Evolutionary conservation across 2,329 filamentous ascomycete species (phyloP).

Genomic region (Albifimbria verrucaria): DNA sequence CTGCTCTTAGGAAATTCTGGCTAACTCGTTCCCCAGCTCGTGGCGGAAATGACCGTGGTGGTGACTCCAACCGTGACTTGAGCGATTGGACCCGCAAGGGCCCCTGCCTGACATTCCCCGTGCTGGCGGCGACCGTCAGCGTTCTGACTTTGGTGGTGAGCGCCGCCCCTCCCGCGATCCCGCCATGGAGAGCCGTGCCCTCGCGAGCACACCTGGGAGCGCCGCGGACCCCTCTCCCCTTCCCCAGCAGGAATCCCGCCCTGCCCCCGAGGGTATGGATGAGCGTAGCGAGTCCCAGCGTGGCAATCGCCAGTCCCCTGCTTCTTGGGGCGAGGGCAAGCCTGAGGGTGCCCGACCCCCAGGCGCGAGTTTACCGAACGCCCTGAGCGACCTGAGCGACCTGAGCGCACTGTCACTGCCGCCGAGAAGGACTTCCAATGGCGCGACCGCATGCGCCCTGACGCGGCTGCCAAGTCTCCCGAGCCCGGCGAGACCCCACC

Average conservation of each 20-base stretch:
- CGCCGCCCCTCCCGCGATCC: slow-evolving; percentile 68
- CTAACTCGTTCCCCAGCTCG: slow-evolving; percentile 65
- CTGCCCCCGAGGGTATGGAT: slow-evolving; percentile 50
- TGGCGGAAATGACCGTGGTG: slow-evolving; percentile 59
- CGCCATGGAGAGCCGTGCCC: slow-evolving; percentile 53
- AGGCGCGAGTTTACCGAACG: slow-evolving; percentile 69
- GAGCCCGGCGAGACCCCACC: slow-evolving; percentile 74
- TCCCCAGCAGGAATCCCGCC: slow-evolving; percentile 49
- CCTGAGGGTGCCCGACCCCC: slow-evolving; percentile 76
- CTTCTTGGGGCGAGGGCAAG: slow-evolving; percentile 71
- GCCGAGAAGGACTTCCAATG: slow-evolving; percentile 92
- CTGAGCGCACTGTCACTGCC: slow-evolving; percentile 72
- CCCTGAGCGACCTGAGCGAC: slow-evolving; percentile 71
- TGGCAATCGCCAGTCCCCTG: slow-evolving; percentile 65
- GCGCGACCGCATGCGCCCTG: slow-evolving; percentile 89
- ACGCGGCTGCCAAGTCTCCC: slow-evolving; percentile 61
- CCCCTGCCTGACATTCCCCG: slow-evolving; percentile 73
- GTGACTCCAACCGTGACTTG: slow-evolving; percentile 71
- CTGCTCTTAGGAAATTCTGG: neutral
- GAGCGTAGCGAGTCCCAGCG: slow-evolving; percentile 56
- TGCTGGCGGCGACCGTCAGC: slow-evolving; percentile 44
- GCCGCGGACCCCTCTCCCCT: slow-evolving; percentile 84
- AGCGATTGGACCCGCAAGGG: slow-evolving; percentile 92
- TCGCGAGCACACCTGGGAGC: slow-evolving; percentile 86
- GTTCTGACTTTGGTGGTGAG: slow-evolving; percentile 46